Evolutionary conservation across 768 basidiomycete species (phyloP), one percentile per base, ranked within the genome.

Genomic region (Epithele typhae): DNA sequence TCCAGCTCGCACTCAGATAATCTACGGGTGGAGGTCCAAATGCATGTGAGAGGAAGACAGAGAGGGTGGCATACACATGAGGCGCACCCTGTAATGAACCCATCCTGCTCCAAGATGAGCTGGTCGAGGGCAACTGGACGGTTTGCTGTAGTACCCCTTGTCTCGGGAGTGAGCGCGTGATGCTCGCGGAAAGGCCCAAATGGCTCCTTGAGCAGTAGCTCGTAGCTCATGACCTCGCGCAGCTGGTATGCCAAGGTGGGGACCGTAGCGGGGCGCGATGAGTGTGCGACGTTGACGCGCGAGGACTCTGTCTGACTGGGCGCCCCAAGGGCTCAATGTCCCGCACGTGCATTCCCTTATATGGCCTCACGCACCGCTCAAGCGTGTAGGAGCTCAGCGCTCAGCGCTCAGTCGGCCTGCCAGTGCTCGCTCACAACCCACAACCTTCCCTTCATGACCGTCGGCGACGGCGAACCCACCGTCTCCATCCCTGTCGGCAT

Each of bases 401-500:
- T 22, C 25, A 23, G 25, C 19, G n/a, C 25, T 11, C 10, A 35
- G 25, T 18, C 33, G 21, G 23, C 14, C 39, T 36, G 19, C 23
- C 40, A 43, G 15, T 37, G 18, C 25, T 41, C 47, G 10, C 10
- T 25, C 30, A 14, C 18, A 10, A 17, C 42, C 33, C 21, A 36
- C 22, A 32, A 14, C 36, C 14, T n/a, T 41, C 39, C 43, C 43
- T 55, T 55, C 55, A 62, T 64, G 61, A 40, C 56, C 48, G 49
- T 50, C 46, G 34, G 49, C 36, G 45, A 46, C 45, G 52, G 51
- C 45, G 54, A 63, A 40, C 43, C 57, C 35, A 41, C 53, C 48
- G 69, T 72, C 52, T 68, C 70, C 40, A 68, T 73, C 41, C 67
- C 67, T n/a, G 58, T 66, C 11, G 71, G 71, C 17, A 73, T 73